Conservation (phyloP, 2,329 filamentous ascomycete genomes). For the Plenodomus lindquistii region DNA sequence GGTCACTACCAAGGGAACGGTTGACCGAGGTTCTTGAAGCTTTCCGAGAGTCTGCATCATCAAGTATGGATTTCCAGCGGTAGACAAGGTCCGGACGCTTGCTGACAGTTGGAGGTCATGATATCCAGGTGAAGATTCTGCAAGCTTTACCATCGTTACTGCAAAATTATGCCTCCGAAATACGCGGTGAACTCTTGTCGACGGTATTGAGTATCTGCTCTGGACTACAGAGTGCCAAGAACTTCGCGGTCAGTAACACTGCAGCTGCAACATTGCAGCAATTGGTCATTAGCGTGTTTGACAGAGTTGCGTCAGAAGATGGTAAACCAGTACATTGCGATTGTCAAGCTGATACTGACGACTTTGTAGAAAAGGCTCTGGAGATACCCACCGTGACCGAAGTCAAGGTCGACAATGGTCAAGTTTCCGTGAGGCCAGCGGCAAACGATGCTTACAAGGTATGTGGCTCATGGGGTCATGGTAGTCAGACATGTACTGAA, state of each 20-base stretch:
- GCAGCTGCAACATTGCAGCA: constrained; percentile 96
- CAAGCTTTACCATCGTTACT: constrained; percentile 87
- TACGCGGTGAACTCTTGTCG: constrained; percentile 80
- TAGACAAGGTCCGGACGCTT: background rate
- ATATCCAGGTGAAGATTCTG: constrained; percentile 94
- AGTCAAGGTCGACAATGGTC: constrained; percentile 67
- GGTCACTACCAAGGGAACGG: constrained; percentile 76
- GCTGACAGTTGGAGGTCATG: constrained; percentile 59
- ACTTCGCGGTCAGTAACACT: constrained; percentile 90
- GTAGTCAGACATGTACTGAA: background rate
- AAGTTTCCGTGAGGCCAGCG: constrained; percentile 70
- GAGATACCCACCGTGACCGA: constrained; percentile 66
- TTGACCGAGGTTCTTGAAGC: constrained; percentile 87
- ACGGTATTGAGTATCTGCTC: constrained; percentile 89
- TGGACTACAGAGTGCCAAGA: constrained; percentile 87
- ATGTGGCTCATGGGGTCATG: constrained; percentile 9
- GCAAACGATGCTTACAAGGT: constrained; percentile 84
- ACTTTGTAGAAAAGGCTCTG: constrained; percentile 39
- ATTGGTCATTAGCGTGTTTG: constrained; percentile 88
- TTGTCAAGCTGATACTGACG: constrained; percentile 11
- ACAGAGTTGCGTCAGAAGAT: constrained; percentile 84
- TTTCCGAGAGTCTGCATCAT: constrained; percentile 75
- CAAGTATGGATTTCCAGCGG: constrained; percentile 58
- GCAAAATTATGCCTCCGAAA: constrained; percentile 83
- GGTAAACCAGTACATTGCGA: constrained; percentile 51